These are phyloP conservation scores for Trametes versicolor DNA, from an alignment of 1,284 basidiomycete species.

Conservation along the genomic window DNA sequence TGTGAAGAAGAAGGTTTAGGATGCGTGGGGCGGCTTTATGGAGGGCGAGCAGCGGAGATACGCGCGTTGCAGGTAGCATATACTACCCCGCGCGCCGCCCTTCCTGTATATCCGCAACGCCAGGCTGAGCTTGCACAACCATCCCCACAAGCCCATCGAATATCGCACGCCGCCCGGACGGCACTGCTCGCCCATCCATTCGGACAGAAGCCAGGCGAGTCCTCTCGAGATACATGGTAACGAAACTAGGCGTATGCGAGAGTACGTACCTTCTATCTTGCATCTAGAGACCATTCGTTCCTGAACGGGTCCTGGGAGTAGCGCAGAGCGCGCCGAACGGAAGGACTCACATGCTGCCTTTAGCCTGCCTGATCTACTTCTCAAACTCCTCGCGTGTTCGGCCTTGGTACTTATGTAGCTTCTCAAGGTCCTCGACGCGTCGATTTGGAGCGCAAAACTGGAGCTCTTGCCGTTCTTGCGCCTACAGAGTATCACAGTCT, in stretches of 20 bases:
- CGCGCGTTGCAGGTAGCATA: too few relatives aligned
- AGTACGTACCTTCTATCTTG: conserved; percentile 80
- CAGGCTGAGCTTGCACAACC: too few relatives aligned
- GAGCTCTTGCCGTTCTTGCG: conserved; percentile 96
- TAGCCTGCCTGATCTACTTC: conserved; percentile 90
- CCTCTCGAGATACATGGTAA: not conserved
- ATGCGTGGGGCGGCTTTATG: not conserved
- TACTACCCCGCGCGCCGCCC: too few relatives aligned
- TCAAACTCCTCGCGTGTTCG: conserved; percentile 97
- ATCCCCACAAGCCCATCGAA: too few relatives aligned
- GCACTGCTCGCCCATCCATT: too few relatives aligned
- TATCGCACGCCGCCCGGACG: too few relatives aligned
- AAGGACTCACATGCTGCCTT: conserved; percentile 79
- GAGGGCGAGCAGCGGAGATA: not conserved
- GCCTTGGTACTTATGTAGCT: conserved; percentile 95
- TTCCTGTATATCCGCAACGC: too few relatives aligned
- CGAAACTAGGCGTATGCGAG: too few relatives aligned
- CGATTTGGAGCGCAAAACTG: conserved; percentile 93
- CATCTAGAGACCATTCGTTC: conserved; percentile 86
- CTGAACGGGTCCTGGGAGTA: conserved; percentile 45
- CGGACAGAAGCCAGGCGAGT: too few relatives aligned
- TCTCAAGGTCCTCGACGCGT: conserved; percentile 96
- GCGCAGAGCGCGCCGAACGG: not conserved
- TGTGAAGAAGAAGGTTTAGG: conserved; percentile 47
- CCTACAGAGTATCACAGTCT: conserved; percentile 52